These are phyloP conservation scores for Leccinum incarnatum DNA, from an alignment of 768 basidiomycete genomes.

Conservation along the genomic window DNA sequence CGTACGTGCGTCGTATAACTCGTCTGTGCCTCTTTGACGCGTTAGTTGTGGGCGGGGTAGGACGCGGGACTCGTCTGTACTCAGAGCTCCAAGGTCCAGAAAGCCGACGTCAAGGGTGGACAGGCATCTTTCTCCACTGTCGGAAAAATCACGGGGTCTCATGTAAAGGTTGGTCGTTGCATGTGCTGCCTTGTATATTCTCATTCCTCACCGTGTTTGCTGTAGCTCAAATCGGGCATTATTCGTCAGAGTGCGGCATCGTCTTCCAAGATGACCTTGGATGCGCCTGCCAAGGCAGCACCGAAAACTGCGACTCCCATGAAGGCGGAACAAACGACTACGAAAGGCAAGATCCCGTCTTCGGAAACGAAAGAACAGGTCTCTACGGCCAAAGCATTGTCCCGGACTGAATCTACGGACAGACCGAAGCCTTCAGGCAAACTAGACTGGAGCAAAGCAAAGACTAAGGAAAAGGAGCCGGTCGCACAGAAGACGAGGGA, in stretches of 20 bases:
- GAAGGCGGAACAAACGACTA: slow-evolving; percentile 14
- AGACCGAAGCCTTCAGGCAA: slow-evolving; percentile 44
- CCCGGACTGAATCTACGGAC: slow-evolving; percentile 22
- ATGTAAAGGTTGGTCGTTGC: slow-evolving; percentile 45
- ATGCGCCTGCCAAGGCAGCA: slow-evolving; percentile 17
- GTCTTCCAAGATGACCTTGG: slow-evolving; percentile 44
- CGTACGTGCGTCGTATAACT: not conserved
- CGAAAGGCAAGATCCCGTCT: slow-evolving; percentile 23
- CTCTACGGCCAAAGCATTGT: slow-evolving; percentile 23
- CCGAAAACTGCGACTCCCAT: slow-evolving; percentile 11
- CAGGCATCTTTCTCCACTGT: slow-evolving; percentile 3
- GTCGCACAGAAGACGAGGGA: slow-evolving; percentile 9
- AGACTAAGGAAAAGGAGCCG: slow-evolving; percentile 38
- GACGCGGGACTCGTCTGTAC: slow-evolving; percentile 44
- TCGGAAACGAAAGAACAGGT: slow-evolving; percentile 26
- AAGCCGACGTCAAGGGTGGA: slow-evolving; percentile 31
- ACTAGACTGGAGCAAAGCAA: slow-evolving; percentile 62
- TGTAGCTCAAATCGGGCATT: slow-evolving; percentile 16
- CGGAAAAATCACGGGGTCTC: slow-evolving; percentile 47
- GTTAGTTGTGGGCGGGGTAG: slow-evolving; percentile 27
- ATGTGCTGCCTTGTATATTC: not conserved
- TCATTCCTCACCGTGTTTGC: not conserved
- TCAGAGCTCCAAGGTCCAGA: slow-evolving; percentile 31
- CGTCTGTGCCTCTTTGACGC: not conserved
- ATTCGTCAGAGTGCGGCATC: slow-evolving; percentile 27